Percentiles rank a stretch among this genome's conserved stretches.
Conservation (phyloP, 2,329 filamentous ascomycete genomes). For the Pezicula radicicola region DNA sequence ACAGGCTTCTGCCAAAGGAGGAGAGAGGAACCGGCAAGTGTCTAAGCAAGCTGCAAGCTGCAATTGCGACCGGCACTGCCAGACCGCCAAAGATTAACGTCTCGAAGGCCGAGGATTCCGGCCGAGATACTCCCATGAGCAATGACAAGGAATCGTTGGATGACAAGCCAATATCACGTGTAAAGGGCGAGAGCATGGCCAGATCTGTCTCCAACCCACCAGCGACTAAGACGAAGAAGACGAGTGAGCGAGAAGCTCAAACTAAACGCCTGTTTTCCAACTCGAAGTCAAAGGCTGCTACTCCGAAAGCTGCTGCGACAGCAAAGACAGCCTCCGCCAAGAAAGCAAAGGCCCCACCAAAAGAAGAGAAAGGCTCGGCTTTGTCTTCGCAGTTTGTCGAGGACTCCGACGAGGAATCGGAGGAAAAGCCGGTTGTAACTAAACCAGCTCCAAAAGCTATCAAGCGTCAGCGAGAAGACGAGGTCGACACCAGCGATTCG, state of each 20-base stretch:
- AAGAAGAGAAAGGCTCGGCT: conserved; percentile 32
- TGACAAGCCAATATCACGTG: conserved; percentile 30
- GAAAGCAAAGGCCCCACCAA: conserved; percentile 16
- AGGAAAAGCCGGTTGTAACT: conserved; percentile 6
- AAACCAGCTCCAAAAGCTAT: conserved; percentile 36
- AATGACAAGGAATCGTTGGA: conserved; percentile 34
- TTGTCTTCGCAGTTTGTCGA: conserved; percentile 28
- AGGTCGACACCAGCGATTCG: conserved; percentile 22
- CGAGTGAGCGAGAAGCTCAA: conserved; percentile 49
- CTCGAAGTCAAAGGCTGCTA: conserved; percentile 18
- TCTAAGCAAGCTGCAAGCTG: conserved; percentile 58
- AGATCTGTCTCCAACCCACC: conserved; percentile 50
- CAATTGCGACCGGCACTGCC: conserved; percentile 50
- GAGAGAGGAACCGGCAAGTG: conserved; percentile 59
- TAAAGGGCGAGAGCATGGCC: conserved; percentile 40
- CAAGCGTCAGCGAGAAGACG: conserved; percentile 50
- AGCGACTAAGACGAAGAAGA: conserved; percentile 53
- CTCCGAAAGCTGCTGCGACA: conserved; percentile 19
- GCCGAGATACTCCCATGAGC: conserved; percentile 41
- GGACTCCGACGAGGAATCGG: conserved; percentile 27
- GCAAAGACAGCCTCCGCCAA: conserved; percentile 15
- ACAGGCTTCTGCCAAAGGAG: conserved; percentile 53
- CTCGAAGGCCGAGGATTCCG: conserved; percentile 48
- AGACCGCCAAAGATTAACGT: conserved; percentile 49
- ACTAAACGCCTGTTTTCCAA: conserved; percentile 51